A percentile compares a stretch with the other conserved stretches of the same genome.
Evolutionary conservation across 2,329 filamentous ascomycete species (phyloP).

Genomic region (Penicillium corylophilum): DNA sequence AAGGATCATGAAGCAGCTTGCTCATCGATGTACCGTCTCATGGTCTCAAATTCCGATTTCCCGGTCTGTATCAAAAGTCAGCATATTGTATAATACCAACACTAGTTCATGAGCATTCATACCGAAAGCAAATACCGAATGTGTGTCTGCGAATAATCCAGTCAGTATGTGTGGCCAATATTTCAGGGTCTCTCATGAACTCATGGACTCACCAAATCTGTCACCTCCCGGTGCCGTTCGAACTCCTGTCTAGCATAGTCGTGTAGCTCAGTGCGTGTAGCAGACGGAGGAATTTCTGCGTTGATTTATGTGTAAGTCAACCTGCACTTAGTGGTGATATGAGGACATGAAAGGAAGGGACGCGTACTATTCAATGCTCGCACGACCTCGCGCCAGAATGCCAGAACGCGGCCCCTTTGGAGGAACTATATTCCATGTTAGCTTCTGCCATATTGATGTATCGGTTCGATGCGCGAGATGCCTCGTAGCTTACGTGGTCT

Average conservation of each 20-base stretch:
- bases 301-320: constrained; percentile 1
- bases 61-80: constrained; percentile 35
- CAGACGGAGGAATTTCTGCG: constrained; percentile 40
- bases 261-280: constrained; percentile 42
- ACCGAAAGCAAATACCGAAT: constrained; percentile 49
- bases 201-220: constrained; percentile 39
- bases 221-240: constrained; percentile 43
- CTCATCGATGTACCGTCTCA: constrained; percentile 49
- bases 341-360: neutral
- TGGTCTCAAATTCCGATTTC: constrained; percentile 48
- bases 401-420: constrained; percentile 43
- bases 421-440: constrained; percentile 36
- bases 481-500: constrained; percentile 33
- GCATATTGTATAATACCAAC: neutral
- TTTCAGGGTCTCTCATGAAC: too few relatives aligned
- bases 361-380: constrained; percentile 40
- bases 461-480: neutral
- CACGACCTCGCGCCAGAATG: constrained; percentile 45
- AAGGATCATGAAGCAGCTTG: constrained; percentile 30
- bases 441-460: neutral
- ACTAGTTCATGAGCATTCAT: constrained; percentile 5
- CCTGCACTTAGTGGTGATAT: neutral
- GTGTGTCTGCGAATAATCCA: constrained; percentile 31
- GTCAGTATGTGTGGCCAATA: too few relatives aligned
- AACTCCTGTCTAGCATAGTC: constrained; percentile 48